phyloP scores from a whole-genome alignment of 345 rosid species.

The Trapa bicornis region DNA sequence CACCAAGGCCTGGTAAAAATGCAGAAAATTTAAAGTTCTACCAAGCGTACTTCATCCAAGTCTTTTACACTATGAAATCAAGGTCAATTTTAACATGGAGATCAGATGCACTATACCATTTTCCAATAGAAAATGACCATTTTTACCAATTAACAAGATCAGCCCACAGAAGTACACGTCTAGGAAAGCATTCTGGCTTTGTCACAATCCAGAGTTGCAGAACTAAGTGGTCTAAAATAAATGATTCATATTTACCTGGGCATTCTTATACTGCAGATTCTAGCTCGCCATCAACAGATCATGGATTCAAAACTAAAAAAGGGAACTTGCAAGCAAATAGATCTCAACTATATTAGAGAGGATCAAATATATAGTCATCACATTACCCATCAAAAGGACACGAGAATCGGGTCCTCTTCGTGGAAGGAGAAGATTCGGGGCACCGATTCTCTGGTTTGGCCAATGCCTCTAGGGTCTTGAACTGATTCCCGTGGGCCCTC shows the following conservation, averaged over 20 bases:
- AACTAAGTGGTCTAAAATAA: neutral
- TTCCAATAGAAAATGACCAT: neutral
- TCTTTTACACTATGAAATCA: neutral
- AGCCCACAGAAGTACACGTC: too few relatives aligned
- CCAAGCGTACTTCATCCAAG: neutral
- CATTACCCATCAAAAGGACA: conserved; percentile 43
- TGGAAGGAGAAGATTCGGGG: neutral
- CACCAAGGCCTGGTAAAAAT: neutral
- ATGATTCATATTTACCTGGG: neutral
- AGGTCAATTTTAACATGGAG: neutral
- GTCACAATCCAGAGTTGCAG: neutral
- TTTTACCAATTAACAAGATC: neutral
- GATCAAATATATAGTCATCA: neutral
- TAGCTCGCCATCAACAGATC: neutral
- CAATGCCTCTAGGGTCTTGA: conserved; percentile 48
- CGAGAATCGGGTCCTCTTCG: conserved; percentile 30
- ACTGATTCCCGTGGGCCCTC: conserved; percentile 69
- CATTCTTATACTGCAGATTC: neutral
- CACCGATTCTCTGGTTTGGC: conserved; percentile 25
- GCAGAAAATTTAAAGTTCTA: neutral
- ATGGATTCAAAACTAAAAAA: neutral
- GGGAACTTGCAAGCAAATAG: neutral
- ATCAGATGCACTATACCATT: neutral
- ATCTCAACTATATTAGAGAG: neutral
- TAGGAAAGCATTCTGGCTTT: too few relatives aligned